Conservation (phyloP, 495 filamentous ascomycete genomes). For the Jackrogersella multiformis region DNA sequence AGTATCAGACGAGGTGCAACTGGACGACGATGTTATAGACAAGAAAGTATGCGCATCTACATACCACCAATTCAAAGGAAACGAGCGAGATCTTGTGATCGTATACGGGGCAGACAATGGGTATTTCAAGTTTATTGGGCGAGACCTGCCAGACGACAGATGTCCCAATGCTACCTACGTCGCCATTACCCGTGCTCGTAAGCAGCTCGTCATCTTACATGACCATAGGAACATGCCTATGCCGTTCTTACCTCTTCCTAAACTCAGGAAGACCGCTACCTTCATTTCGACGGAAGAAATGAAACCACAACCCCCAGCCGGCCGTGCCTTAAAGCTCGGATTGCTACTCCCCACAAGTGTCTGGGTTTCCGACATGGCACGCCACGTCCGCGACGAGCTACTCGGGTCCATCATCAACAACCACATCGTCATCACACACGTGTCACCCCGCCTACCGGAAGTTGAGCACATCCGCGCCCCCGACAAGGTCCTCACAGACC, state of each 20-base stretch:
- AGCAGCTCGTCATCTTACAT: conserved; percentile 5
- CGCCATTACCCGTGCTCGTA: conserved; percentile 3
- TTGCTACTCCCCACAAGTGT: background rate
- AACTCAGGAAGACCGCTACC: background rate
- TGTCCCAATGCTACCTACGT: conserved; percentile 5
- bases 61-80: conserved; percentile 11
- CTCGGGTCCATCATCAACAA: background rate
- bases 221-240: background rate
- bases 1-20: background rate
- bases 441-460: background rate
- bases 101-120: conserved; percentile 5
- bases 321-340: background rate
- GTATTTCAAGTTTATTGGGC: conserved; percentile 4
- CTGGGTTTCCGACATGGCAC: conserved; percentile 1
- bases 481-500: conserved; percentile 4
- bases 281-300: background rate
- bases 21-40: background rate
- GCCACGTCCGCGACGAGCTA: conserved; percentile 1
- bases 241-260: background rate
- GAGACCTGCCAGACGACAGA: background rate
- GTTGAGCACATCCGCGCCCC: background rate
- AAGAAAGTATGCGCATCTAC: conserved; percentile 4
- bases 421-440: background rate
- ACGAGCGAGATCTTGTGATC: conserved; percentile 1
- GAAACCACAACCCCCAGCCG: background rate